Conservation (phyloP, 1,139 yeast species). For the Blastobotrys elegans region DNA sequence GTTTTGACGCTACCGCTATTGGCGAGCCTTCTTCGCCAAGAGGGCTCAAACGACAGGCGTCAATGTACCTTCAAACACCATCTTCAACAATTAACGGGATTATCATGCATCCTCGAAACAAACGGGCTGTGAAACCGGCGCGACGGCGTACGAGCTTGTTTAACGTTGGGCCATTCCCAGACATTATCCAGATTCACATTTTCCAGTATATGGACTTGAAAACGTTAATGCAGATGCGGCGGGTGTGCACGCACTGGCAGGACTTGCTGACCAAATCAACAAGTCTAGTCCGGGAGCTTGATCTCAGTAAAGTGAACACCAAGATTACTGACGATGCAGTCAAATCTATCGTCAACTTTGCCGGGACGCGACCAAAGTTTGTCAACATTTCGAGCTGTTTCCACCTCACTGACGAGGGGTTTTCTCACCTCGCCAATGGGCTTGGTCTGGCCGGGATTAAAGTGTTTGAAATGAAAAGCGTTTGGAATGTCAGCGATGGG, state of each 20-base stretch:
- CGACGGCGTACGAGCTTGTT: slow-evolving; percentile 56
- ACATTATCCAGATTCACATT: slow-evolving; percentile 47
- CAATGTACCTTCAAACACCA: not conserved
- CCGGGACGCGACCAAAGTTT: slow-evolving; percentile 57
- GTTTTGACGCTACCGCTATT: not conserved
- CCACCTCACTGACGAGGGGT: slow-evolving; percentile 72
- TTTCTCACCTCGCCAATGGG: slow-evolving; percentile 63
- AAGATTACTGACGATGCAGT: slow-evolving; percentile 54
- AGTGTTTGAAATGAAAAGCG: slow-evolving; percentile 56
- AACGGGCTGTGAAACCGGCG: slow-evolving; percentile 12
- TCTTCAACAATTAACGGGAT: not conserved
- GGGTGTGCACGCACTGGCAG: slow-evolving; percentile 61
- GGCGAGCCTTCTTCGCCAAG: slow-evolving; percentile 1
- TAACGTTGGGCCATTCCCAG: slow-evolving; percentile 55
- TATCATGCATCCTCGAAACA: slow-evolving; percentile 2
- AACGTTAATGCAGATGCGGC: slow-evolving; percentile 51
- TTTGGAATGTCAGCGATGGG: slow-evolving; percentile 77
- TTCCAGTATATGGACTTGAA: slow-evolving; percentile 52
- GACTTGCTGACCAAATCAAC: slow-evolving; percentile 57
- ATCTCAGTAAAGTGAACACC: slow-evolving; percentile 57
- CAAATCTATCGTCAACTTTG: slow-evolving; percentile 59
- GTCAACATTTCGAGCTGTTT: slow-evolving; percentile 69
- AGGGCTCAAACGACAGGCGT: slow-evolving; percentile 4
- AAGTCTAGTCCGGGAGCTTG: slow-evolving; percentile 46
- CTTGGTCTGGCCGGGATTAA: slow-evolving; percentile 60